Evolutionary conservation across 106 monocot genomes (phyloP).

Genomic region (Dioscorea zingiberensis): DNA sequence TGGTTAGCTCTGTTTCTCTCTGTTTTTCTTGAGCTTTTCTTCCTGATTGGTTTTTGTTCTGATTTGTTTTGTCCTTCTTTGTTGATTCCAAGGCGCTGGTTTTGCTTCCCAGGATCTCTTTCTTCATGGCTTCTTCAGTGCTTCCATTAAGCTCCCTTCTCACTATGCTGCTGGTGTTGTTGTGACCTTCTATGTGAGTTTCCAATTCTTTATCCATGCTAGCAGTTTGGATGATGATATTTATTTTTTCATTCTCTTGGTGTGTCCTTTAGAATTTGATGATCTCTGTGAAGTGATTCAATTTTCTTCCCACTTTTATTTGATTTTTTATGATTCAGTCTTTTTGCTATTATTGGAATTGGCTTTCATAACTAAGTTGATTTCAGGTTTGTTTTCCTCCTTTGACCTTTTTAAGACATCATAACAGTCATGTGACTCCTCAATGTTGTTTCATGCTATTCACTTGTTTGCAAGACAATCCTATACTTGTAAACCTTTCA

Average conservation of each 20-base stretch:
- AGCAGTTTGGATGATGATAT: background rate
- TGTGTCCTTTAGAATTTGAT: background rate
- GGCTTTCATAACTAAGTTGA: too few relatives aligned
- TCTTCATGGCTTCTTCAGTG: slow-evolving; percentile 56
- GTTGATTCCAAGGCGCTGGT: slow-evolving; percentile 33
- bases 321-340: background rate
- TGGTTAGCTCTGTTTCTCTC: slow-evolving; percentile 8
- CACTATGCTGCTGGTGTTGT: slow-evolving; percentile 64
- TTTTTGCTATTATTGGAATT: background rate
- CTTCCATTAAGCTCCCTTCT: slow-evolving; percentile 61
- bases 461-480: too few relatives aligned
- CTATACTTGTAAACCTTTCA: too few relatives aligned
- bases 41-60: background rate
- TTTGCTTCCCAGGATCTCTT: slow-evolving; percentile 52
- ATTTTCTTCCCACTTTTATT: too few relatives aligned
- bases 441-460: too few relatives aligned
- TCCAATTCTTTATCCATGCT: background rate
- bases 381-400: too few relatives aligned
- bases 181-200: slow-evolving; percentile 57
- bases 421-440: too few relatives aligned
- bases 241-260: background rate
- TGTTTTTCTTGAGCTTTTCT: background rate
- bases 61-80: background rate
- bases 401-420: too few relatives aligned
- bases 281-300: too few relatives aligned